Percentiles rank a stretch among this genome's conserved stretches.
Conservation (phyloP, 2,329 filamentous ascomycete genomes). For the Botrytis galanthina region DNA sequence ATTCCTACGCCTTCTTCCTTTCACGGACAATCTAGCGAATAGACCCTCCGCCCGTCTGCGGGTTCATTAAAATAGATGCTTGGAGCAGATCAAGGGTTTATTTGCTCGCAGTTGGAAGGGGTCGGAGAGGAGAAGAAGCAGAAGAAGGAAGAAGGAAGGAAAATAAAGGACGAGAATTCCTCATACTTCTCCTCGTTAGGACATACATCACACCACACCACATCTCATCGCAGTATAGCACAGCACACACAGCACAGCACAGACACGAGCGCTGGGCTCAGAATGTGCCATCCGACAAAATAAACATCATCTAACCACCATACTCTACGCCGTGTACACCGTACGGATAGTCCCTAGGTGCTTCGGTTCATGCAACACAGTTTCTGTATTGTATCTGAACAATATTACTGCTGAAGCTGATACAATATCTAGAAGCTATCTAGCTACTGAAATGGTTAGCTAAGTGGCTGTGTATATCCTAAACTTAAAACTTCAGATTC, state of each 20-base stretch:
- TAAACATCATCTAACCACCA: background rate
- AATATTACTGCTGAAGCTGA: background rate
- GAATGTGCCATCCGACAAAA: slow-evolving; percentile 13
- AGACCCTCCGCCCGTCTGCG: background rate
- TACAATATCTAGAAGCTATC: background rate
- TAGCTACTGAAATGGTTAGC: background rate
- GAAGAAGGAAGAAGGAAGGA: background rate
- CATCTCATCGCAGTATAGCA: background rate
- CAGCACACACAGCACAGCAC: background rate
- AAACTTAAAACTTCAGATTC: slow-evolving; percentile 16
- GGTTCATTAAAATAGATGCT: background rate
- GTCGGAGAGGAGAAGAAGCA: background rate
- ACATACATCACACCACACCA: background rate
- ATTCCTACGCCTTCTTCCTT: background rate
- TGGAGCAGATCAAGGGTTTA: background rate
- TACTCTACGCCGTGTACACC: background rate
- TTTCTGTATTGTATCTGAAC: slow-evolving; percentile 15
- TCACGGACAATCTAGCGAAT: background rate
- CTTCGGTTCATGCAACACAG: slow-evolving; percentile 5
- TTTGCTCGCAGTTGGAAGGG: background rate
- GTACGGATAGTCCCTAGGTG: slow-evolving; percentile 9
- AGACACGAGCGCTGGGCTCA: background rate
- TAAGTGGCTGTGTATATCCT: slow-evolving; percentile 9
- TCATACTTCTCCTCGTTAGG: background rate
- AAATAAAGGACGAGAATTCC: background rate